These are phyloP conservation scores for Calocybe gambosa DNA, from an alignment of 1,284 basidiomycete genomes.

Conservation along the genomic window DNA sequence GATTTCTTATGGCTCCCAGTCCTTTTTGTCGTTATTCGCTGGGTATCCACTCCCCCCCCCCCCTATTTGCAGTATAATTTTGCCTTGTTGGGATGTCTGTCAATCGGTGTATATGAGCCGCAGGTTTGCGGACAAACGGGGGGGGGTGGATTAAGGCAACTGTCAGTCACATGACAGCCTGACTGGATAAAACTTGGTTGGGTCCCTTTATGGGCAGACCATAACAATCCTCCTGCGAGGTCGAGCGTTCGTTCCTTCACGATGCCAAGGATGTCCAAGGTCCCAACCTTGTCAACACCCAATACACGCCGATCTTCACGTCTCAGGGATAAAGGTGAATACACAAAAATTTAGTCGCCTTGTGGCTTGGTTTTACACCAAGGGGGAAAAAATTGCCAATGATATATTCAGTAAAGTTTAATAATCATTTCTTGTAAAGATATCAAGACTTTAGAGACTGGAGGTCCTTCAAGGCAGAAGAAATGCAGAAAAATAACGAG, in stretches of 20 bases:
- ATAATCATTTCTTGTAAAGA: slow-evolving; percentile 5
- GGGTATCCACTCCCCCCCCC: too few species aligned
- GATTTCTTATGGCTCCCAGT: too few species aligned
- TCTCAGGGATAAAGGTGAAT: slow-evolving; percentile 19
- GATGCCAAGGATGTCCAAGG: slow-evolving; percentile 21
- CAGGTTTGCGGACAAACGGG: not conserved
- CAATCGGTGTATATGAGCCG: not conserved
- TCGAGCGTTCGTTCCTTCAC: slow-evolving; percentile 9
- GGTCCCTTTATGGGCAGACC: not conserved
- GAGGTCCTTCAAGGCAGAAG: slow-evolving; percentile 8
- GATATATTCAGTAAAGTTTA: slow-evolving; percentile 1
- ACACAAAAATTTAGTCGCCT: not conserved
- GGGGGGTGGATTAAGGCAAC: not conserved
- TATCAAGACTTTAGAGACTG: slow-evolving; percentile 3
- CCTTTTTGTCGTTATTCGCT: too few species aligned
- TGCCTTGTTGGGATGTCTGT: not conserved
- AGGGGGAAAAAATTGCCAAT: not conserved
- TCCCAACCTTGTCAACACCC: slow-evolving; percentile 11
- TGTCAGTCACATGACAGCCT: not conserved
- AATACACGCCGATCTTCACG: slow-evolving; percentile 23
- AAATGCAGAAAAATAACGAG: slow-evolving; percentile 12
- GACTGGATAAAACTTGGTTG: not conserved
- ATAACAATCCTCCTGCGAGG: not conserved
- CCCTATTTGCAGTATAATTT: not conserved
- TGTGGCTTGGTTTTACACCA: not conserved